Evolutionary conservation across 805 yeast genomes (phyloP), one percentile per base, ranked within the genome.

Genomic region (Saccharomycopsis amapae): DNA sequence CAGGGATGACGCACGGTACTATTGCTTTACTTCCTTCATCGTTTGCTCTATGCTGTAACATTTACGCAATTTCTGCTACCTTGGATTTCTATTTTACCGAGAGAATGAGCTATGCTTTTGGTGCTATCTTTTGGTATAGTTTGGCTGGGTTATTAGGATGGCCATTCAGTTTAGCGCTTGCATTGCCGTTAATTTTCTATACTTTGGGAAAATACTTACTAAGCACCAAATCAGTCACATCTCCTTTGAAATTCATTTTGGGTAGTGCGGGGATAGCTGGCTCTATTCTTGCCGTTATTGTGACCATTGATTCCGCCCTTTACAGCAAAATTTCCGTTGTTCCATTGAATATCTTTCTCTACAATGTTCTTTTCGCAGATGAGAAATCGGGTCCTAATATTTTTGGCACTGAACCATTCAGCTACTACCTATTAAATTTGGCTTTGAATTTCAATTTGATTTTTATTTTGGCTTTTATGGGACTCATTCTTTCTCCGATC

Each of bases 1-100:
- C 96, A 0, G 97, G 96, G 1, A 79, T 87, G 82, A 77, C 84
- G 34, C 96, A 87, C 62, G 93, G 96, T 1, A 74, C 95, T 4
- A 81, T 85, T 1, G 82, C 93, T n/a, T 69, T 85, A 34, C 66
- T 90, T 22, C 97, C 97, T 2, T 84, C 95, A 7, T 69, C 88
- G 0, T 76, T 85, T 56, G 89, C 90, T 1, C 73, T 83, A 75
- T 62, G 71, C 17, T 66, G 76, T 51, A 63, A 65, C 22, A 63
- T 73, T 6, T 56, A 75, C 44, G 74, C 79, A 1, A 56, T 72
- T 1, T 59, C 74, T 2, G 58, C 62, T 28, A 64, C 66, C 7
- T 49, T 71, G 26, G 56, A 60, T 7, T 50, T 24, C 25, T 70
- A 57, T 28, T 57, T 72, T 30, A 9, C 36, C 9, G 18, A 18